These are phyloP conservation scores for Blakeslea trispora DNA, from an alignment of 371 early-diverging fungal species.

Conservation along the genomic window DNA sequence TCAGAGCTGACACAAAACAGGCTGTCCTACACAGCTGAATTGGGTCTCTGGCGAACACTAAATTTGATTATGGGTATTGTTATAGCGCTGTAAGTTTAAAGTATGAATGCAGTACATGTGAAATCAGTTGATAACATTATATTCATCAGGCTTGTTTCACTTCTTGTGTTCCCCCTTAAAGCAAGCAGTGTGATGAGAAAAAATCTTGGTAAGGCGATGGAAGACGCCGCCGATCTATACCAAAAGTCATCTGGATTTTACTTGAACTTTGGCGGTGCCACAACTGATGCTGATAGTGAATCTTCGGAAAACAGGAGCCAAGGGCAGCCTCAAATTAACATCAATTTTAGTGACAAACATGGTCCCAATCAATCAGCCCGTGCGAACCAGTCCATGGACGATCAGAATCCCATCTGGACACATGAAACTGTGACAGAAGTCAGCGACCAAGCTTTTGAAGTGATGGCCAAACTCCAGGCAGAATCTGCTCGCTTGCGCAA, in stretches of 20 bases:
- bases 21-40: constrained; percentile 24
- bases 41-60: constrained; percentile 37
- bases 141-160: constrained; percentile 18
- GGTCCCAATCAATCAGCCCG: background rate
- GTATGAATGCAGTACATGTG: constrained; percentile 1
- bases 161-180: constrained; percentile 40
- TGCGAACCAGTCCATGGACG: constrained; percentile 6
- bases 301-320: background rate
- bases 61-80: constrained; percentile 41
- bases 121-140: background rate
- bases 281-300: constrained; percentile 7
- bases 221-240: constrained; percentile 39
- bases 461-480: constrained; percentile 31
- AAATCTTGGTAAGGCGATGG: constrained; percentile 38
- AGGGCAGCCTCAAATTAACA: background rate
- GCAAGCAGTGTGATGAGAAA: constrained; percentile 35
- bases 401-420: constrained; percentile 13
- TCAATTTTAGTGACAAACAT: background rate
- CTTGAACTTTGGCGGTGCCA: constrained; percentile 23
- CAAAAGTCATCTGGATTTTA: constrained; percentile 33
- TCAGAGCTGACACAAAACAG: constrained; percentile 29
- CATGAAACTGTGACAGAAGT: constrained; percentile 64
- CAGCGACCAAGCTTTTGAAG: constrained; percentile 24
- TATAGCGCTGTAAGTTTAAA: constrained; percentile 36
- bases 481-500: constrained; percentile 37